Evolutionary conservation across 345 rosid species (phyloP).

Genomic region (Nasturtium officinale): DNA sequence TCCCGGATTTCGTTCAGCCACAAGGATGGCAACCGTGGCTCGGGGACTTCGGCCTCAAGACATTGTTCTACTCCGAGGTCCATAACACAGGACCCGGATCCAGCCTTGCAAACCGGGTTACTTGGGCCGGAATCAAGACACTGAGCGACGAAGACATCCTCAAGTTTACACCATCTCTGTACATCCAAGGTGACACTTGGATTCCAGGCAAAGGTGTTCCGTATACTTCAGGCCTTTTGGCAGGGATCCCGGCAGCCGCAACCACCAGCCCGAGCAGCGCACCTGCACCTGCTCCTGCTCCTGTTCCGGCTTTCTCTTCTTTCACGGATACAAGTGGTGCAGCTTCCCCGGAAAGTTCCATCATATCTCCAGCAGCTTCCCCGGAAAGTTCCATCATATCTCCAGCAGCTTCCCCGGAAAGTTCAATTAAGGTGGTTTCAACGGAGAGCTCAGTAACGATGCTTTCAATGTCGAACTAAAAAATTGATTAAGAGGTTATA

Average conservation of each 20-base stretch:
- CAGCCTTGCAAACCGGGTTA: slow-evolving; percentile 46
- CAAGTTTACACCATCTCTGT: slow-evolving; percentile 50
- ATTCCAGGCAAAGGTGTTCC: slow-evolving; percentile 58
- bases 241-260: neutral
- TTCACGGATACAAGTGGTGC: neutral
- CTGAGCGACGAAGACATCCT: slow-evolving; percentile 39
- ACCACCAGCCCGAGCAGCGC: slow-evolving; percentile 9
- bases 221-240: slow-evolving; percentile 45
- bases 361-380: neutral
- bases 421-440: slow-evolving; percentile 10
- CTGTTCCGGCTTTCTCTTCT: neutral
- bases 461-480: slow-evolving; percentile 22
- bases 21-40: slow-evolving; percentile 80
- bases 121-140: slow-evolving; percentile 68
- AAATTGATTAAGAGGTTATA: slow-evolving; percentile 11
- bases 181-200: slow-evolving; percentile 59
- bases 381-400: neutral
- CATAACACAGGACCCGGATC: slow-evolving; percentile 87
- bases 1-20: slow-evolving; percentile 66
- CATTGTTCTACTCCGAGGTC: slow-evolving; percentile 67
- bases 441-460: neutral
- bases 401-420: slow-evolving; percentile 16
- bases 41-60: slow-evolving; percentile 55
- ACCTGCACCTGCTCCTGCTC: no score
- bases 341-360: neutral